These are phyloP conservation scores for Suillus brevipes DNA, from an alignment of 768 basidiomycete genomes.

Conservation along the genomic window DNA sequence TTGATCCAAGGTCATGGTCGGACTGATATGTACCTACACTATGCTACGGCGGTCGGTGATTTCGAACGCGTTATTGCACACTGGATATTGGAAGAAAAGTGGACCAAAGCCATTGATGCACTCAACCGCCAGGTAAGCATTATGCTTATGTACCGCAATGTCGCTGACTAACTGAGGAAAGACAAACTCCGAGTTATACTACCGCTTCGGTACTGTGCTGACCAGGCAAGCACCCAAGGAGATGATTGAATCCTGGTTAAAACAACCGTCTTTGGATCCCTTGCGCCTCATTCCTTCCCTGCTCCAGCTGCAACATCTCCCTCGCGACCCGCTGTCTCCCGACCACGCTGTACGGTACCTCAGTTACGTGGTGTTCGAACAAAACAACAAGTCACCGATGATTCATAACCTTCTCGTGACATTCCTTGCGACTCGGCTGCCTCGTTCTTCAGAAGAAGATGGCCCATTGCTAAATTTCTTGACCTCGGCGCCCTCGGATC, in stretches of 20 bases:
- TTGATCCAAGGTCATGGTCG: constrained; percentile 92
- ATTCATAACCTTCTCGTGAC: constrained; percentile 95
- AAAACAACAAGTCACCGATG: constrained; percentile 76
- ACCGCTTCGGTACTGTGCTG: constrained; percentile 87
- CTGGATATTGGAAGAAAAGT: constrained; percentile 90
- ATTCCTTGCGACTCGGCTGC: constrained; percentile 64
- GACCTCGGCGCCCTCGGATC: constrained; percentile 75
- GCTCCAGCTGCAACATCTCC: constrained; percentile 73
- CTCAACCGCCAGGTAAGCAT: constrained; percentile 79
- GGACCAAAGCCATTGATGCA: constrained; percentile 87
- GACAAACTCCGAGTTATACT: constrained; percentile 87
- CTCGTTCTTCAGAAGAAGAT: constrained; percentile 59
- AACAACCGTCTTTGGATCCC: constrained; percentile 77
- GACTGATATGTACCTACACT: constrained; percentile 90
- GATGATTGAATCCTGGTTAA: constrained; percentile 90
- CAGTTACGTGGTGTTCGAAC: constrained; percentile 79
- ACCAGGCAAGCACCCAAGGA: constrained; percentile 86
- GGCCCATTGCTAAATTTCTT: constrained; percentile 82
- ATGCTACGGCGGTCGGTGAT: constrained; percentile 81
- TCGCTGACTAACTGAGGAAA: constrained; percentile 32
- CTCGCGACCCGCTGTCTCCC: constrained; percentile 68
- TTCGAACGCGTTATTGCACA: constrained; percentile 84
- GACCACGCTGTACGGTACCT: constrained; percentile 93
- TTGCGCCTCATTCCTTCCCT: constrained; percentile 87
- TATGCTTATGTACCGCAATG: constrained; percentile 6